phyloP scores from a whole-genome alignment of 2,329 filamentous ascomycete genomes.

The Aspergillus arachidicola region DNA sequence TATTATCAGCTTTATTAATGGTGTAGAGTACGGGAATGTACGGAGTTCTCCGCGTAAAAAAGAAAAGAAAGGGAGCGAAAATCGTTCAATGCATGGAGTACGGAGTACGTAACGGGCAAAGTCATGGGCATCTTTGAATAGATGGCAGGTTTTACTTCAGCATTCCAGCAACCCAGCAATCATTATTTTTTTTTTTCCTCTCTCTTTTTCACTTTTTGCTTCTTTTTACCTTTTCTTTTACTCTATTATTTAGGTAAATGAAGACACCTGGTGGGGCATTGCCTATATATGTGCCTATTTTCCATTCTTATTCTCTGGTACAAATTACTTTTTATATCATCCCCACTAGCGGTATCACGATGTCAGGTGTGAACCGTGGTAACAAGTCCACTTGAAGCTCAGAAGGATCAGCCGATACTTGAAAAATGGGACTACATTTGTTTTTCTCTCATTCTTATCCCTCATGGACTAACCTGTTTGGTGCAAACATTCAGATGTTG shows the following conservation, averaged over 20 bases:
- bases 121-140: neutral
- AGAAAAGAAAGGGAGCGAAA: neutral
- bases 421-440: neutral
- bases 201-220: neutral
- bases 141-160: neutral
- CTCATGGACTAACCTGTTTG: neutral
- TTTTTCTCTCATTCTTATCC: neutral
- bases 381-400: neutral
- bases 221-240: neutral
- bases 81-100: neutral
- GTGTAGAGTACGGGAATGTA: neutral
- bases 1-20: neutral
- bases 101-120: neutral
- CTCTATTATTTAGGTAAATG: neutral
- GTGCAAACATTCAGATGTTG: neutral
- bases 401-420: neutral
- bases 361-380: slow-evolving; percentile 20
- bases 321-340: slow-evolving; percentile 16
- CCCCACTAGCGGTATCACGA: slow-evolving; percentile 25
- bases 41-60: neutral
- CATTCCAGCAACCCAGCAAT: neutral
- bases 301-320: neutral
- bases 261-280: neutral
- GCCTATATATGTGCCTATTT: neutral
- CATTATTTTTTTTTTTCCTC: neutral